A percentile compares a stretch with the other conserved stretches of the same genome.
Conservation (phyloP, 2,329 filamentous ascomycete genomes). For the Huntiella abstrusa region DNA sequence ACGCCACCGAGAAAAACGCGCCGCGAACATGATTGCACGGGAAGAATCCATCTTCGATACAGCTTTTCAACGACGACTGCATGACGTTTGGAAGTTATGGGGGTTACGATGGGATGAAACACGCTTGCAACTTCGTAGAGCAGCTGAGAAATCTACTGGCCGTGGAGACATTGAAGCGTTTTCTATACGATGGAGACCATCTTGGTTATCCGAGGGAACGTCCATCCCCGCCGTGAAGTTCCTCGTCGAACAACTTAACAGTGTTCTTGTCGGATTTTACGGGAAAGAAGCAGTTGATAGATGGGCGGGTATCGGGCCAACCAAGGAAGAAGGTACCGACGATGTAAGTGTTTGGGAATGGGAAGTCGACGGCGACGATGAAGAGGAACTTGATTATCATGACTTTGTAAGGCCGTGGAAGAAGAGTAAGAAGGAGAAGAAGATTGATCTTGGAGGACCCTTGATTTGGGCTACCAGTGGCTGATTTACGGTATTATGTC, state of each 20-base stretch:
- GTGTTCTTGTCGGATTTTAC: constrained; percentile 3
- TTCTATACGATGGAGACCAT: neutral
- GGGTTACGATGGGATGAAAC: constrained; percentile 9
- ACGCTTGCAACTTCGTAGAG: constrained; percentile 1
- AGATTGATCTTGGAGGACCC: constrained; percentile 1
- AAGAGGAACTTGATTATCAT: constrained; percentile 11
- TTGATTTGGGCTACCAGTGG: neutral
- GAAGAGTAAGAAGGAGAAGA: constrained; percentile 7
- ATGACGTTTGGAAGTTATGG: constrained; percentile 10
- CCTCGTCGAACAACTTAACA: constrained; percentile 3
- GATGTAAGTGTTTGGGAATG: constrained; percentile 9
- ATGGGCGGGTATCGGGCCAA: neutral
- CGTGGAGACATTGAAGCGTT: too few relatives aligned
- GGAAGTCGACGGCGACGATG: constrained; percentile 9
- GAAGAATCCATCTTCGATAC: constrained; percentile 9
- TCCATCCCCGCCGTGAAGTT: neutral
- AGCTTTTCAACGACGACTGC: constrained; percentile 4
- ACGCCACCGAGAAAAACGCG: constrained; percentile 6
- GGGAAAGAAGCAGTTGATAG: constrained; percentile 9
- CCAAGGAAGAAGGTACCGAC: constrained; percentile 1
- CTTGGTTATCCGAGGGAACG: constrained; percentile 6
- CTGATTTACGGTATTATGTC: constrained; percentile 1
- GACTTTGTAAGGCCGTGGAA: constrained; percentile 12
- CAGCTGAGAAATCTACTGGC: neutral
- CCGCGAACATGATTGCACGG: constrained; percentile 5